Percentiles rank a stretch among this genome's conserved stretches.
These are phyloP conservation scores for Rubroshorea leprosula DNA, from an alignment of 345 rosid species.

Conservation along the genomic window DNA sequence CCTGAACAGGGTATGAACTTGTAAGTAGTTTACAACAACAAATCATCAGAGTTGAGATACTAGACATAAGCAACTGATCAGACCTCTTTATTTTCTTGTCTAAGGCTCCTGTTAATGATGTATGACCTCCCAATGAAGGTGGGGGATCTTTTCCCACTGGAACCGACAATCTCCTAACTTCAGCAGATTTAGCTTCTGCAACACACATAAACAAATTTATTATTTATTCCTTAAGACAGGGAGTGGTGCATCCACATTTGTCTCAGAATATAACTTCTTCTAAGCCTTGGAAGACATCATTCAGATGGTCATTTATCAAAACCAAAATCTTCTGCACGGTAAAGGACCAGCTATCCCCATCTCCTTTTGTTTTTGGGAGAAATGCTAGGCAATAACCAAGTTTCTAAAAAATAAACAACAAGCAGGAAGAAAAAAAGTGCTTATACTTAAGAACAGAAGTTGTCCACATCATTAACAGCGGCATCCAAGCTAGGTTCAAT, in stretches of 20 bases:
- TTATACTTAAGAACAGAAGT: constrained; percentile 12
- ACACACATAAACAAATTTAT: constrained; percentile 11
- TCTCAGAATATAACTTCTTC: constrained; percentile 60
- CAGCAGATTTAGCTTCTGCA: constrained; percentile 55
- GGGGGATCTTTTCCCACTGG: constrained; percentile 72
- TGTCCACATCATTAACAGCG: constrained; percentile 3
- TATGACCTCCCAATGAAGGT: constrained; percentile 54
- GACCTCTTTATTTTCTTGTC: constrained; percentile 43
- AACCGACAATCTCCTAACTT: constrained; percentile 56
- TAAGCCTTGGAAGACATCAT: constrained; percentile 63
- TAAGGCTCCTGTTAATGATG: constrained; percentile 26
- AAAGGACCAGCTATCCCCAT: constrained; percentile 67
- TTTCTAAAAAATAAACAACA: constrained; percentile 45
- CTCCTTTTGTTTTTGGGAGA: constrained; percentile 83
- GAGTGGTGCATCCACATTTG: constrained; percentile 10
- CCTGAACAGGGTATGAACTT: constrained; percentile 66
- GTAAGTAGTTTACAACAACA: constrained; percentile 66
- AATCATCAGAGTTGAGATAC: constrained; percentile 48
- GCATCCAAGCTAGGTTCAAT: constrained; percentile 1
- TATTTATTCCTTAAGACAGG: constrained; percentile 2
- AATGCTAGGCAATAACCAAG: constrained; percentile 67
- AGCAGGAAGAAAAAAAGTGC: constrained; percentile 7
- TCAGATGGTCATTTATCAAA: constrained; percentile 48
- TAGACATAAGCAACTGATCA: constrained; percentile 34
- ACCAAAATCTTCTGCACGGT: constrained; percentile 67